Conservation (phyloP, 2,329 filamentous ascomycete species). For the Tolypocladium ophioglossoides region DNA sequence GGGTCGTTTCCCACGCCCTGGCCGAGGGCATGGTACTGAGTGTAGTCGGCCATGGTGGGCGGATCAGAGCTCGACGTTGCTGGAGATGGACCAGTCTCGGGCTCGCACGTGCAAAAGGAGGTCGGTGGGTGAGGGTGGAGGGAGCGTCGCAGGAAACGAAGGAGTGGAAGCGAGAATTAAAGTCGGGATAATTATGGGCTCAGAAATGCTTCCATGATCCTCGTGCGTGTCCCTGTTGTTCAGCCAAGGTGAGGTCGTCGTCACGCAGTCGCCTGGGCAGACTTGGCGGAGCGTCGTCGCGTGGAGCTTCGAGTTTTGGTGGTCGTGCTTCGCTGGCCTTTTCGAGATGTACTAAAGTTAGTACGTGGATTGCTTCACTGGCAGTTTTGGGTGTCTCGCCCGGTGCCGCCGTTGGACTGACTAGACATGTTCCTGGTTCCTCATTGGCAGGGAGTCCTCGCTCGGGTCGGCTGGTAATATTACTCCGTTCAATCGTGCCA, state of each 20-base stretch:
- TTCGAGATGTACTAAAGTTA: neutral
- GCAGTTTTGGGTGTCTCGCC: neutral
- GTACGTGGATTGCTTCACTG: neutral
- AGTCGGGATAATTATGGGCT: slow-evolving; percentile 2
- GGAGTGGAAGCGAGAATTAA: neutral
- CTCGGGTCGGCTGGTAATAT: neutral
- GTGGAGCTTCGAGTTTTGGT: neutral
- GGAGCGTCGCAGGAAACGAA: neutral
- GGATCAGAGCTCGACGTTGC: neutral
- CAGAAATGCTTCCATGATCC: slow-evolving; percentile 8
- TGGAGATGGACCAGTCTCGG: neutral
- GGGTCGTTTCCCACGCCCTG: slow-evolving; percentile 44
- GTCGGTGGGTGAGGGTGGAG: neutral
- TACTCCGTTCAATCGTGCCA: neutral
- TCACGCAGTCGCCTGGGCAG: neutral
- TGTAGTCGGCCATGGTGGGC: slow-evolving; percentile 41
- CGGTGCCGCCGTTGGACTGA: neutral
- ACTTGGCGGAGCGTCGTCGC: neutral
- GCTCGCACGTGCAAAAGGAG: neutral
- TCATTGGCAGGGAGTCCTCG: neutral
- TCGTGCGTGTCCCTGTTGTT: slow-evolving; percentile 2
- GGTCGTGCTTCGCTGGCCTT: slow-evolving; percentile 5
- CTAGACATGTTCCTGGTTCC: neutral
- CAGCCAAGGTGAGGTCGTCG: neutral
- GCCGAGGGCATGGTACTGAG: slow-evolving; percentile 45